Evolutionary conservation across 495 filamentous ascomycete genomes (phyloP).

Genomic region (Aspergillus haitiensis): DNA sequence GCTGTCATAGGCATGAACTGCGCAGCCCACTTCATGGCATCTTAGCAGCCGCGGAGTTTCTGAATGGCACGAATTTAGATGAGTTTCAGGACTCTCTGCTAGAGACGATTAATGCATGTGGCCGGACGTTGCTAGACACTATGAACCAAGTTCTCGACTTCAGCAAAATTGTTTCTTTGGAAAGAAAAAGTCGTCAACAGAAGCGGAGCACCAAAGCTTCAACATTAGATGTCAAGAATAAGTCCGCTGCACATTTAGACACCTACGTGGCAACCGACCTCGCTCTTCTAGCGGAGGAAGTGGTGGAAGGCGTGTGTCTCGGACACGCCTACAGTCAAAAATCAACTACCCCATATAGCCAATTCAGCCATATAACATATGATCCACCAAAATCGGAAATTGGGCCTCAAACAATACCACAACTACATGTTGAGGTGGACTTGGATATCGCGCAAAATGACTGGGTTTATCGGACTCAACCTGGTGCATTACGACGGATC

Average conservation of each 20-base stretch:
- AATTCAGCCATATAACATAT: constrained; percentile 25
- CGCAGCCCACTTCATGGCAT: constrained; percentile 77
- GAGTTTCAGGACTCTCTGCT: constrained; percentile 64
- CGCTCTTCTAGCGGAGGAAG: constrained; percentile 48
- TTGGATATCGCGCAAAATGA: constrained; percentile 62
- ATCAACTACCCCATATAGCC: constrained; percentile 30
- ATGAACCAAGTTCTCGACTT: constrained; percentile 77
- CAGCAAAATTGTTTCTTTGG: constrained; percentile 64
- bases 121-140: constrained; percentile 73
- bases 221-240: constrained; percentile 33
- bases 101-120: constrained; percentile 72
- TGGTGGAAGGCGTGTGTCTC: constrained; percentile 53
- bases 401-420: constrained; percentile 10
- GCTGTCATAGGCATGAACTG: constrained; percentile 62
- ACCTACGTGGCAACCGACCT: constrained; percentile 48
- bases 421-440: constrained; percentile 53
- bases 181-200: constrained; percentile 45
- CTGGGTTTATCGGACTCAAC: constrained; percentile 67
- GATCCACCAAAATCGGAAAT: constrained; percentile 10
- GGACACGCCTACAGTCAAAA: constrained; percentile 49
- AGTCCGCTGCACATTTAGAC: constrained; percentile 43
- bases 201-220: constrained; percentile 34
- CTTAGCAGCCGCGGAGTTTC: constrained; percentile 68
- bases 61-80: constrained; percentile 47
- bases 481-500: constrained; percentile 70